Evolutionary conservation across 306 rosid species (phyloP).

Genomic region (Lathyrus sativus): DNA sequence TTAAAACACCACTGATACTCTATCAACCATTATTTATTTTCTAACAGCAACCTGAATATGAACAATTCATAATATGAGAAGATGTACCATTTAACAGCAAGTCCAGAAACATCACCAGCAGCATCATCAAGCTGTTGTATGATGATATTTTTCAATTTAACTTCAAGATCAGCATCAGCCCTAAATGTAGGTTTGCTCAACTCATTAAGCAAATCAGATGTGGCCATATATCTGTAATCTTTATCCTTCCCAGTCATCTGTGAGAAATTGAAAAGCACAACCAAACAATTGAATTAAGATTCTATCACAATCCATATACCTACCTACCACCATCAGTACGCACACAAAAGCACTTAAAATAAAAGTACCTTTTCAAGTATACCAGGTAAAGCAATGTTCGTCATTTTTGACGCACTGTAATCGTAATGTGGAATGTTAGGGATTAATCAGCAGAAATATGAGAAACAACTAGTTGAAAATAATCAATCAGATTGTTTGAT

Average conservation of each 20-base stretch:
- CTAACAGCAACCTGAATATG: no score
- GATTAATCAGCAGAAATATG: not conserved
- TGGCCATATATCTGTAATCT: conserved; percentile 94
- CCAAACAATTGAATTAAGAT: not conserved
- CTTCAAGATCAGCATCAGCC: conserved; percentile 80
- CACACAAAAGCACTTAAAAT: not conserved
- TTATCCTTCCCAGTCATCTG: conserved; percentile 97
- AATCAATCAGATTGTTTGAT: no score
- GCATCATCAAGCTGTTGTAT: conserved; percentile 94
- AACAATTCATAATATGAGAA: not conserved
- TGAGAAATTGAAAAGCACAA: conserved; percentile 10
- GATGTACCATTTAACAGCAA: conserved; percentile 88
- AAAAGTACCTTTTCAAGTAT: conserved; percentile 9
- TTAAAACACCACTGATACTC: no score
- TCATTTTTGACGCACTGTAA: not conserved
- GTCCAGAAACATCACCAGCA: conserved; percentile 91
- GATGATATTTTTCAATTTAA: conserved; percentile 67
- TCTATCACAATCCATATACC: not conserved
- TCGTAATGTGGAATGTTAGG: not conserved
- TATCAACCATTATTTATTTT: no score
- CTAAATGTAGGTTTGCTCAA: conserved; percentile 66
- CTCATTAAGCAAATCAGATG: conserved; percentile 85
- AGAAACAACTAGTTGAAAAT: no score
- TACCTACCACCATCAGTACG: not conserved
- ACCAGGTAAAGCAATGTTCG: conserved; percentile 4